phyloP scores from a whole-genome alignment of 73 alveolate genomes.

The Paramecium octaurelia region DNA sequence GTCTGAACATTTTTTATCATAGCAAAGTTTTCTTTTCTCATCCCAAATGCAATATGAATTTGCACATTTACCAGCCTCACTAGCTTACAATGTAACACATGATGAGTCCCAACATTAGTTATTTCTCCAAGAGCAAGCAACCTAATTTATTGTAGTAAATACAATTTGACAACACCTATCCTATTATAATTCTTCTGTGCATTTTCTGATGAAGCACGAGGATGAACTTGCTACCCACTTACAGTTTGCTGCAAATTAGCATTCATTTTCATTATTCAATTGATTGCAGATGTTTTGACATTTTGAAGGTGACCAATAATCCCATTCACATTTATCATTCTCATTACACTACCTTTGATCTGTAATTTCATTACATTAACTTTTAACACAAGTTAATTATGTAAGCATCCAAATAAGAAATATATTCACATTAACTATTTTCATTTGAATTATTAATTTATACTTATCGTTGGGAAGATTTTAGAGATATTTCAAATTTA shows the following conservation, averaged over 20 bases:
- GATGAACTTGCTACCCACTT: neutral
- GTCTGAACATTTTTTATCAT: neutral
- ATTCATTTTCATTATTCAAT: neutral
- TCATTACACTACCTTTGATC: neutral
- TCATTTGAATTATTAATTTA: neutral
- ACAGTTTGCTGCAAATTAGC: neutral
- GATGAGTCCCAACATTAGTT: neutral
- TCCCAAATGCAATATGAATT: neutral
- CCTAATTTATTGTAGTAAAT: neutral
- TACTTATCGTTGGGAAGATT: neutral
- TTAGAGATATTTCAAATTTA: too few relatives aligned
- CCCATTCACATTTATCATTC: neutral
- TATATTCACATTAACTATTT: too few relatives aligned
- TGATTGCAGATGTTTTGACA: neutral
- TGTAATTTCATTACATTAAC: neutral
- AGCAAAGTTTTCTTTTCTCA: neutral
- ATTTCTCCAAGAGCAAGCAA: neutral
- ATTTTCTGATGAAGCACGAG: neutral
- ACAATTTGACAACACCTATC: neutral
- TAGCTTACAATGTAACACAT: neutral
- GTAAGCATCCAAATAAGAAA: neutral
- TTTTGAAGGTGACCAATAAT: neutral
- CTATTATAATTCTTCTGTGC: neutral
- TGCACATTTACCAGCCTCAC: neutral
- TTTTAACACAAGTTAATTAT: neutral